Base-by-base conservation (phyloP, 2,329 filamentous ascomycete genomes). In the Bipolaris gigantea region DNA sequence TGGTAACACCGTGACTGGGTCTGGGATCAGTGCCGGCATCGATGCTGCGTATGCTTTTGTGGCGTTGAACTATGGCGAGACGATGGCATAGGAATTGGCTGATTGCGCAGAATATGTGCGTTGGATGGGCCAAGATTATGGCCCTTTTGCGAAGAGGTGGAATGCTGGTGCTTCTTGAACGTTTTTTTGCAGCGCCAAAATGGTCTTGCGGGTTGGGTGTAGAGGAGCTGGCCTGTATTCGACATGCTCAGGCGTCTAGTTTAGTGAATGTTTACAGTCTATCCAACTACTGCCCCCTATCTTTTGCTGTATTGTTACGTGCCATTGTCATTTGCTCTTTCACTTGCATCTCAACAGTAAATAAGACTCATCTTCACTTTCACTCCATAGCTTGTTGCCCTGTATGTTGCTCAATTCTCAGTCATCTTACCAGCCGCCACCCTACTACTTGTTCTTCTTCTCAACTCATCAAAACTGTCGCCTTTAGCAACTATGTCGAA, bases 1-100 rank as follows among this genome's bases (percentile, higher is more conserved):
- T 71, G 85, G 83, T 6, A 86, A 88, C 9, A 75, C 88, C 5
- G 88, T 85, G 81, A 83, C 81, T 2, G 82, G 82, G 1, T 85
- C 84, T 0, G 86, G 86, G 0, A 85, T 85, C 41, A 83, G 86
- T 69, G 77, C 84, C 0, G 86, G 86, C 0, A 85, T 85, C 44
- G 84, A 87, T 72, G 77, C 80, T 41, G 82, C 77, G 49, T 75
- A 85, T 61, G 83, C 81, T 0, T 86, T 80, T 65, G 74, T 87
- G 16, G 74, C 65, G 21, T 67, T 77, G 30, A 70, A 81, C 9
- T 87, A 80, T 68, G 83, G 84, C 1, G 76, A 80, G 32, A 76
- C 77, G 1, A 68, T 78, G 11, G 83, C 83, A 1, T 68, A 73
- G 16, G 65, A 65, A 0, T 67, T 85, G 33, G 80, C 81, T 1